Conservation (phyloP, 768 basidiomycete genomes). For the Pholiota microspora region DNA sequence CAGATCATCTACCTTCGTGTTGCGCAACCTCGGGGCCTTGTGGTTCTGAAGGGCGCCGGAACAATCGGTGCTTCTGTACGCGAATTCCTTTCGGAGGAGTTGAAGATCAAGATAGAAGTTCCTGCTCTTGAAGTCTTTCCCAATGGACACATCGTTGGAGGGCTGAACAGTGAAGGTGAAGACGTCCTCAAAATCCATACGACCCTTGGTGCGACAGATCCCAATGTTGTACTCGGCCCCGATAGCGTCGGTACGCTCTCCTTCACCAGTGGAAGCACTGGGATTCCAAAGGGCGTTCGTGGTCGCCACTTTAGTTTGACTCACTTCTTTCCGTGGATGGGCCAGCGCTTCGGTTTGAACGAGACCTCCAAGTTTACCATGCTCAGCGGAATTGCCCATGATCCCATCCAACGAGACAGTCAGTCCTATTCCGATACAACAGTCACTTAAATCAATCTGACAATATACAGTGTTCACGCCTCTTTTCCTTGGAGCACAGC, state of each 20-base stretch:
- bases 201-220: slow-evolving; percentile 66
- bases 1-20: slow-evolving; percentile 94
- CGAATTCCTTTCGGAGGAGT: slow-evolving; percentile 72
- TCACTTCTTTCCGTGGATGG: slow-evolving; percentile 99
- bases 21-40: slow-evolving; percentile 85
- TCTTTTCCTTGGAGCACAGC: slow-evolving; percentile 92
- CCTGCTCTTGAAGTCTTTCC: slow-evolving; percentile 80
- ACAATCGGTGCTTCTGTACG: slow-evolving; percentile 76
- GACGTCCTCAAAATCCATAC: slow-evolving; percentile 64
- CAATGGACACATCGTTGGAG: slow-evolving; percentile 66
- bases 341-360: slow-evolving; percentile 73
- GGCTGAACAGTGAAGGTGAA: slow-evolving; percentile 34
- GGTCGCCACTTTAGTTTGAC: slow-evolving; percentile 95
- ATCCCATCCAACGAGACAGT: slow-evolving; percentile 99
- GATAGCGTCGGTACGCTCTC: slow-evolving; percentile 93
- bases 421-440: slow-evolving; percentile 30
- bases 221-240: slow-evolving; percentile 85
- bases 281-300: slow-evolving; percentile 96
- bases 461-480: slow-evolving; percentile 86
- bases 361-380: slow-evolving; percentile 89
- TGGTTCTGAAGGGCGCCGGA: slow-evolving; percentile 91
- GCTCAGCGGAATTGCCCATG: slow-evolving; percentile 98
- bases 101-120: slow-evolving; percentile 87
- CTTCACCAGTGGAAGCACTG: slow-evolving; percentile 97
- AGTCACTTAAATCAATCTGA: slow-evolving; percentile 11